Base-by-base conservation (phyloP, 768 basidiomycete species). In the Terana coerulea region DNA sequence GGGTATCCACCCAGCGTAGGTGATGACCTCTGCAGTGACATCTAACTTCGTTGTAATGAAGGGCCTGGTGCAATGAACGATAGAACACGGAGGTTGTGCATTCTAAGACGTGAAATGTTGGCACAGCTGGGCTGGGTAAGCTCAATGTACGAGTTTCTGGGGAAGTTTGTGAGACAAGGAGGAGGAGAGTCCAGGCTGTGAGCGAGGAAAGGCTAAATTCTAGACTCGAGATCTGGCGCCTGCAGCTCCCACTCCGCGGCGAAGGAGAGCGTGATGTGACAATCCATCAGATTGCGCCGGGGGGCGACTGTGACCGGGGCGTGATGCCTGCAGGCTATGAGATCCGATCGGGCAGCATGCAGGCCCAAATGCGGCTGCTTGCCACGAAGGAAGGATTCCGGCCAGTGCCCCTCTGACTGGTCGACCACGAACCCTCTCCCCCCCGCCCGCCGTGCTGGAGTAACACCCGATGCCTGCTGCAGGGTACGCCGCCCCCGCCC, bases 311-410 rank as follows among this genome's bases (percentile, higher is more conserved):
- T 45, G 43, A 45, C 43, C 3, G 9, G 28, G 25, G 47, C 39
- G 53, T 52, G 52, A 55, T 59, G 59, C 54, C 48, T 61, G 59
- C 60, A 56, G 37, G 62, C 60, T 63, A 63, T 47, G 51, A 65
- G 64, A 65, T 65, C 54, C 14, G 24, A 65, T 65, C 64, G 59
- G 59, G 59, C 33, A 22, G 30, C 21, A n/a, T 35, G 54, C 48
- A 55, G 59, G 59, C 56, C 60, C 60, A 64, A 64, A 56, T 59
- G 57, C 57, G 61, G 57, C 55, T 60, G 60, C 55, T 46, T 51
- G 57, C 61, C 60, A 57, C 59, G 53, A 61, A 59, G 36, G 43
- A 51, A 53, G 35, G 43, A 41, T 31, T 35, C 41, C 24, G 52
- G 24, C 46, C 46, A 26, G 24, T 28, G 34, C 21, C 19, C 52